Conservation (phyloP, 2,329 filamentous ascomycete genomes). For the Clonostachys solani region DNA sequence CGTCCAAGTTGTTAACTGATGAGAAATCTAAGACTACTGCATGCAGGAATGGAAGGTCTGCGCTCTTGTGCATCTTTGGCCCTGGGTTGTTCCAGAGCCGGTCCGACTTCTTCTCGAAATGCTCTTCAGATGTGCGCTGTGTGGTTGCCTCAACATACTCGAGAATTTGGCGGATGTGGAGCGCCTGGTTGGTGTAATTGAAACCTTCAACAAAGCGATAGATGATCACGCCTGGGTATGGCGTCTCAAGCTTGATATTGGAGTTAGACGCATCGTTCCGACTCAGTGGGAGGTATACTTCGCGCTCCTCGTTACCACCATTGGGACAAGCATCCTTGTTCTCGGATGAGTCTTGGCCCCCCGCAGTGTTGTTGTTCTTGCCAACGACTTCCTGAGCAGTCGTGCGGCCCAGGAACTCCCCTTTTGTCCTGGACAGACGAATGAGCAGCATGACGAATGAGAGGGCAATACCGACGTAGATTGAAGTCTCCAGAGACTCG, state of each 20-base stretch:
- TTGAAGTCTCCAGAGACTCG: constrained; percentile 42
- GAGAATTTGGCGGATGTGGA: constrained; percentile 37
- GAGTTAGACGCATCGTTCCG: constrained; percentile 39
- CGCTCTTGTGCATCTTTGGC: constrained; percentile 18
- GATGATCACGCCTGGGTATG: constrained; percentile 44
- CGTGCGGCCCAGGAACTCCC: constrained; percentile 38
- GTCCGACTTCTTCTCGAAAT: constrained; percentile 29
- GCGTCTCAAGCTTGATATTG: constrained; percentile 30
- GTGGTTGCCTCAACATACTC: constrained; percentile 34
- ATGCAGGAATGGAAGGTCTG: constrained; percentile 37
- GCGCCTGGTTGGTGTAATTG: constrained; percentile 47
- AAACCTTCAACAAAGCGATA: constrained; percentile 48
- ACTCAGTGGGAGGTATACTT: constrained; percentile 35
- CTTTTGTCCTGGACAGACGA: constrained; percentile 39
- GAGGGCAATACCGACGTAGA: constrained; percentile 40
- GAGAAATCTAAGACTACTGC: constrained; percentile 56
- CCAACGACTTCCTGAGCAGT: constrained; percentile 9
- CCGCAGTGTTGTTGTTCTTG: not conserved
- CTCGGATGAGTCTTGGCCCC: not conserved
- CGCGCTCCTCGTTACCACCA: constrained; percentile 8
- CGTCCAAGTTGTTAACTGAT: constrained; percentile 51
- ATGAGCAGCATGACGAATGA: constrained; percentile 37
- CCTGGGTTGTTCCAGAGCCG: constrained; percentile 53
- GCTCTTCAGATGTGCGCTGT: constrained; percentile 28
- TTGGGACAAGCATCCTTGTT: not conserved